Base-by-base conservation (phyloP, 164 flowering plant species). In the Berberis thunbergii region DNA sequence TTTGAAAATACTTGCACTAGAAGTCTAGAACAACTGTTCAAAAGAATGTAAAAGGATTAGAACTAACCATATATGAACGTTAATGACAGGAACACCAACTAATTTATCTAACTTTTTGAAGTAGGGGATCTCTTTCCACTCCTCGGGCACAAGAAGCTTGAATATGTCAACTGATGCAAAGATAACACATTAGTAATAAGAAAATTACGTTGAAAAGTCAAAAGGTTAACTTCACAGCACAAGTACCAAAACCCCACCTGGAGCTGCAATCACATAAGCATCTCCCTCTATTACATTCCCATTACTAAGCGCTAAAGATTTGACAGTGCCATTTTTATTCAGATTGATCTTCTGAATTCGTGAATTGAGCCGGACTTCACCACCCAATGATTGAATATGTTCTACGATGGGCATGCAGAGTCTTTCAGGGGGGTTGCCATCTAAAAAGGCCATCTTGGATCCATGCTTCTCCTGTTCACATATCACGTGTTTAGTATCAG, bases 391-490 rank as follows among this genome's bases (percentile, higher is more conserved):
- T 65, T 70, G 75, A 54, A 94, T 83, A 71, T 94, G 97, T 53
- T 91, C 80, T 54, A 76, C 97, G 67, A 94, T 85, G 4, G 97
- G 99, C 87, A 75, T 64, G 78, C 99, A 94, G 41, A 94, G 90
- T 78, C 99, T 87, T 78, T 91, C 97, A 5, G 99, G 97, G 63
- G 99, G 99, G 67, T 83, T 89, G 49, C 99, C 99, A 85, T 94
- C 99, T 63, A 94, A 78, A 69, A 94, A 94, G 39, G 99, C 99
- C 99, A 94, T 94, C 85, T 94, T 94, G 7, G 99, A 94, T 45
- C 99, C 99, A 72, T 91, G 83, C 67, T 86, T 94, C 76, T 94
- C 99, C 99, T 94, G 82, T 74, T 64, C 60, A 70, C 39, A 59
- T 57, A 59, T 12, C 59, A 49, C 44, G 9, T 1, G 13, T 11